Base-by-base conservation (phyloP, 2,329 filamentous ascomycete genomes). In the Diaporthe sp. region DNA sequence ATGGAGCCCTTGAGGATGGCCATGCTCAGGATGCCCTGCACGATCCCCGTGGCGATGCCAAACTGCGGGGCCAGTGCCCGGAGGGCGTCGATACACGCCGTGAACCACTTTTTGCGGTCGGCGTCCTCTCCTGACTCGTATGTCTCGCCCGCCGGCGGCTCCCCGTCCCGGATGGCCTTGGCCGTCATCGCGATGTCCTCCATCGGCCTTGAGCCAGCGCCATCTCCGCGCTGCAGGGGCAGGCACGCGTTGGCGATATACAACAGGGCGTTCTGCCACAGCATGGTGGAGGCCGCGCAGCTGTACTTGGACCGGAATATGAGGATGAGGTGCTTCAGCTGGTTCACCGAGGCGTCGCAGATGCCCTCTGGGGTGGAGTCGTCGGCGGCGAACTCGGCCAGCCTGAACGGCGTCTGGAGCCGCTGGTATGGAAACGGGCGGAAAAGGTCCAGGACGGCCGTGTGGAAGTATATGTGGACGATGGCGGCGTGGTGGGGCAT, bases 231-330 rank as follows among this genome's bases (percentile, higher is more conserved):
- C 13, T 32, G 42, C 12, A 58, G 27, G 37, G 59, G 66, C 32
- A 75, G n/a, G 22, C 74, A 75, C 27, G 79, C 79, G 68, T 81
- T 81, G 22, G 80, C 79, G 44, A 81, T 75, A 63, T 80, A 79
- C 25, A 81, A 65, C 55, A 80, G 75, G 1, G 78, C 78, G 25
- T 77, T 79, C 39, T 81, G 78, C 78, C 80, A 81, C 6, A 79
- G 72, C 12, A 77, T 76, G 9, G 77, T 76, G 8, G 73, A 73
- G 25, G 69, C 75, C 10, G 78, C 70, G 58, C 65, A 58, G 15
- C 70, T 6, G 32, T 75, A 73, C 1, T 51, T 65, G 32, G 70
- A 44, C 10, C 72, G 76, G 47, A 76, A 77, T 1, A 73, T 56
- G 19, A 78, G 71, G 27, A 75, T 39, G n/a, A 78, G 72, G 61